These are phyloP conservation scores for Xylaria castorea DNA, from an alignment of 495 filamentous ascomycete genomes.

Conservation along the genomic window DNA sequence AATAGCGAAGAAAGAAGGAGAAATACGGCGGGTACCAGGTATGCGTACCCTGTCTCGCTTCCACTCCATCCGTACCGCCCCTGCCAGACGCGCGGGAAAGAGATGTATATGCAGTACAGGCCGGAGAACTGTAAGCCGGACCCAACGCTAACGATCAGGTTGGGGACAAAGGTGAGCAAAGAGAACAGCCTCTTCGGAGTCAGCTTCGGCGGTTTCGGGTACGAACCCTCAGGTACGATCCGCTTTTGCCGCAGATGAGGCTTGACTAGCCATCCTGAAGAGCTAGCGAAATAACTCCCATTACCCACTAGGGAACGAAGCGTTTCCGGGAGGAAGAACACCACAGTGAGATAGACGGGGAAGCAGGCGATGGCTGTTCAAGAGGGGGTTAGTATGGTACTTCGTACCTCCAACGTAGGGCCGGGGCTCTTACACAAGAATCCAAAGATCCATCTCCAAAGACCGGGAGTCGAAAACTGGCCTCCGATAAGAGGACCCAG, in stretches of 20 bases:
- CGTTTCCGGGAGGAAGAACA: conserved; percentile 45
- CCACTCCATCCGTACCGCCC: conserved; percentile 39
- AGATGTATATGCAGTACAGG: conserved; percentile 39
- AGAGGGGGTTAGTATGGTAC: neutral
- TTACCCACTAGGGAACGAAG: conserved; percentile 42
- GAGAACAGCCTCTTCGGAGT: conserved; percentile 32
- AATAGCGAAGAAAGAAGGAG: conserved; percentile 41
- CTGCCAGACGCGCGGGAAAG: conserved; percentile 36
- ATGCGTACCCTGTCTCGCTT: conserved; percentile 38
- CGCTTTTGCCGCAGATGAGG: conserved; percentile 22
- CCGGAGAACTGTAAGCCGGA: conserved; percentile 35
- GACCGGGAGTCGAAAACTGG: conserved; percentile 31
- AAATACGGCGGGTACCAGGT: conserved; percentile 37
- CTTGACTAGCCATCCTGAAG: conserved; percentile 24
- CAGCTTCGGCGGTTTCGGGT: conserved; percentile 37
- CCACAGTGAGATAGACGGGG: conserved; percentile 35
- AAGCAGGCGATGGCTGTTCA: conserved; percentile 33
- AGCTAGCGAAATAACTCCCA: conserved; percentile 27
- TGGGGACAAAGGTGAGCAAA: conserved; percentile 38
- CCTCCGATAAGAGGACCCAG: conserved; percentile 45
- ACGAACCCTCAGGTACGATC: conserved; percentile 27
- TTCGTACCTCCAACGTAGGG: neutral
- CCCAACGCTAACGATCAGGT: conserved; percentile 38
- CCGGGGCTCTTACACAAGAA: conserved; percentile 35
- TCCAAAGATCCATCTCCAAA: conserved; percentile 47